A percentile compares a stretch with the other conserved stretches of the same genome.
Evolutionary conservation across 2,329 filamentous ascomycete species (phyloP).

Genomic region (Colletotrichum sp.): DNA sequence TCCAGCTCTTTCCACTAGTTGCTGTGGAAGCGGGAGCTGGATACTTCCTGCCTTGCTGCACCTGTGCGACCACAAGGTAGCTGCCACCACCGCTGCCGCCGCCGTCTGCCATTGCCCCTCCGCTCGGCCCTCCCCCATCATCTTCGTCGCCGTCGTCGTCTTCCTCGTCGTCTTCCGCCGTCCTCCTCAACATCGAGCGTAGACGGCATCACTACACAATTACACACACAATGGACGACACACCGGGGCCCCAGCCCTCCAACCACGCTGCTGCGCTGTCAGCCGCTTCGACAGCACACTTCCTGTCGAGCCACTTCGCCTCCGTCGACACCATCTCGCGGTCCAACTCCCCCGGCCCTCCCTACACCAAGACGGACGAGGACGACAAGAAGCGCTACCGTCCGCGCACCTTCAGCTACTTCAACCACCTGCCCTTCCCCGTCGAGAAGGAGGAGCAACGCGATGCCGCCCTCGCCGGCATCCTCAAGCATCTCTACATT

Average conservation of each 20-base stretch:
- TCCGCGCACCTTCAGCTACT: constrained; percentile 92
- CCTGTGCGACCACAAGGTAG: neutral
- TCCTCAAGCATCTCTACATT: constrained; percentile 92
- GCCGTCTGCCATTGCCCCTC: neutral
- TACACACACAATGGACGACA: constrained; percentile 34
- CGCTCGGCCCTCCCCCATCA: neutral
- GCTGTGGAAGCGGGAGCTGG: constrained; percentile 16
- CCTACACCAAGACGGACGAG: constrained; percentile 54
- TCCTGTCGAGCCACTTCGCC: constrained; percentile 42
- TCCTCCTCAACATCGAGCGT: neutral
- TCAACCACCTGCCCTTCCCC: constrained; percentile 85
- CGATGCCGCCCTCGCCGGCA: constrained; percentile 81
- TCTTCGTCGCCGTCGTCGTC: neutral
- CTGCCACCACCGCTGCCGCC: neutral
- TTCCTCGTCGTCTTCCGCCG: neutral
- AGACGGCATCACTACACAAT: neutral
- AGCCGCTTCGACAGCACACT: constrained; percentile 39
- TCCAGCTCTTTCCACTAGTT: neutral
- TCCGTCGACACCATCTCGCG: constrained; percentile 76
- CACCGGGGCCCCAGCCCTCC: constrained; percentile 35
- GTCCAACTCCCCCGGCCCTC: constrained; percentile 81
- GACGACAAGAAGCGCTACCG: constrained; percentile 72
- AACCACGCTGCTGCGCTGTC: constrained; percentile 31
- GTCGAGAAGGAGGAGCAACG: constrained; percentile 82
- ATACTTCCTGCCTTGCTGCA: neutral